Percentiles rank a stretch among this genome's conserved stretches.
phyloP scores from a whole-genome alignment of 306 rosid species.

The Ochetophila trinervis region DNA sequence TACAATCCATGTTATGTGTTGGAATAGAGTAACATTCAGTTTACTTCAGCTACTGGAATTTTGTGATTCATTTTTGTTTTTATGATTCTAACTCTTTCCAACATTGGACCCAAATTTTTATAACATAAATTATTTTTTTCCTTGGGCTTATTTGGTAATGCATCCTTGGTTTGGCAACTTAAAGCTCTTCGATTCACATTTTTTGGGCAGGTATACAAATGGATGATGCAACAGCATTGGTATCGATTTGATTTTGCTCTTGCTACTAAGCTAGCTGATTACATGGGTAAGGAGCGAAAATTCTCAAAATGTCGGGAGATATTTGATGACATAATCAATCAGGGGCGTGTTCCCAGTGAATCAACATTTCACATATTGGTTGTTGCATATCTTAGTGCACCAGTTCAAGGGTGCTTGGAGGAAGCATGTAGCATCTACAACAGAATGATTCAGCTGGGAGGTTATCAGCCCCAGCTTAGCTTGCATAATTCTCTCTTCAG shows the following conservation, averaged over 20 bases:
- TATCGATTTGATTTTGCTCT: slow-evolving; percentile 80
- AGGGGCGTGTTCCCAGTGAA: slow-evolving; percentile 88
- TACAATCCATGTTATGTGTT: no score
- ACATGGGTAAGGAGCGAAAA: slow-evolving; percentile 84
- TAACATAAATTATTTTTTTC: background rate
- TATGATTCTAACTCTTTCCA: no score
- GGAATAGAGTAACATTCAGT: no score
- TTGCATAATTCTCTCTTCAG: slow-evolving; percentile 82
- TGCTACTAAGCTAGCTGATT: slow-evolving; percentile 85
- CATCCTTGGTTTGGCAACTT: slow-evolving; percentile 9
- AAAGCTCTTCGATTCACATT: background rate
- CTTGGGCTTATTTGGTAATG: background rate
- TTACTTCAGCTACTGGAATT: no score
- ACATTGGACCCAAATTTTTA: no score
- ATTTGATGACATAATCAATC: slow-evolving; percentile 79
- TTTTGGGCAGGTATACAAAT: slow-evolving; percentile 70
- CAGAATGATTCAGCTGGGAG: slow-evolving; percentile 94
- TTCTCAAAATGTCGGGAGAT: slow-evolving; percentile 89
- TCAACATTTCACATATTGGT: slow-evolving; percentile 86
- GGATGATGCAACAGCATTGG: slow-evolving; percentile 93
- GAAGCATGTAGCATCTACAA: slow-evolving; percentile 82
- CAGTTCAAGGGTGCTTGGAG: slow-evolving; percentile 75
- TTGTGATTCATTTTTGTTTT: no score
- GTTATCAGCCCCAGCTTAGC: slow-evolving; percentile 83
- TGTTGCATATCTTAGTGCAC: slow-evolving; percentile 83